A percentile compares a stretch with the other conserved stretches of the same genome.
These are phyloP conservation scores for Cyclocybe aegerita DNA, from an alignment of 768 basidiomycete genomes.

Conservation along the genomic window DNA sequence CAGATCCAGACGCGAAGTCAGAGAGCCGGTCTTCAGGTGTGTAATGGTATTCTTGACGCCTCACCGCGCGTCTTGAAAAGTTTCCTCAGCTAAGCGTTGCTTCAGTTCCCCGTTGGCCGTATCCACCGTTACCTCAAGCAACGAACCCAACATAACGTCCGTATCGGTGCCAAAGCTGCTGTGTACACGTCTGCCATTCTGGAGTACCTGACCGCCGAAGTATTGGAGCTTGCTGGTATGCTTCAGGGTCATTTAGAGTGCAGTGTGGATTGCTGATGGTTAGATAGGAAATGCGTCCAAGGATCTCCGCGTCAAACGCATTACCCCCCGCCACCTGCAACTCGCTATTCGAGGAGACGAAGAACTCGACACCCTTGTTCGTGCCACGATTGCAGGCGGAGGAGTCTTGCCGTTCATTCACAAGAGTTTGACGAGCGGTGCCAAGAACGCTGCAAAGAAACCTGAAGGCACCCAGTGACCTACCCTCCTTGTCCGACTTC, in stretches of 20 bases:
- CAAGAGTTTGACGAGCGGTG: slow-evolving; percentile 67
- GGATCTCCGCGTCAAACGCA: slow-evolving; percentile 95
- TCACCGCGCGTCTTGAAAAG: background rate
- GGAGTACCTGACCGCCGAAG: slow-evolving; percentile 96
- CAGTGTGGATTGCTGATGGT: background rate
- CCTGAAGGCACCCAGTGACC: slow-evolving; percentile 28
- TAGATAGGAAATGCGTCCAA: slow-evolving; percentile 89
- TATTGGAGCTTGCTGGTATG: slow-evolving; percentile 91
- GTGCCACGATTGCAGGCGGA: slow-evolving; percentile 91
- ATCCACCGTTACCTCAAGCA: slow-evolving; percentile 95
- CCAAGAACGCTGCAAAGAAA: slow-evolving; percentile 47
- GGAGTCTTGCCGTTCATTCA: slow-evolving; percentile 89
- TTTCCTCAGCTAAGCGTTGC: background rate
- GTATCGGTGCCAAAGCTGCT: slow-evolving; percentile 96
- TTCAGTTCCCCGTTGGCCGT: slow-evolving; percentile 94
- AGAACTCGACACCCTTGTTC: slow-evolving; percentile 93
- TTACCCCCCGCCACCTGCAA: slow-evolving; percentile 94
- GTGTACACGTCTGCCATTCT: slow-evolving; percentile 96
- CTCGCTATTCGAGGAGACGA: slow-evolving; percentile 97
- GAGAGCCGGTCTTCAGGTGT: slow-evolving; percentile 86
- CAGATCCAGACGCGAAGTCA: slow-evolving; percentile 70
- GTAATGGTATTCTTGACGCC: slow-evolving; percentile 3
- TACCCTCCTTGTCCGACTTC: background rate
- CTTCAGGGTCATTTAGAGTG: slow-evolving; percentile 4
- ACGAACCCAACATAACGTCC: slow-evolving; percentile 89